These are phyloP conservation scores for Xylariaceae sp. DNA, from an alignment of 2,329 filamentous ascomycete species.

Conservation along the genomic window DNA sequence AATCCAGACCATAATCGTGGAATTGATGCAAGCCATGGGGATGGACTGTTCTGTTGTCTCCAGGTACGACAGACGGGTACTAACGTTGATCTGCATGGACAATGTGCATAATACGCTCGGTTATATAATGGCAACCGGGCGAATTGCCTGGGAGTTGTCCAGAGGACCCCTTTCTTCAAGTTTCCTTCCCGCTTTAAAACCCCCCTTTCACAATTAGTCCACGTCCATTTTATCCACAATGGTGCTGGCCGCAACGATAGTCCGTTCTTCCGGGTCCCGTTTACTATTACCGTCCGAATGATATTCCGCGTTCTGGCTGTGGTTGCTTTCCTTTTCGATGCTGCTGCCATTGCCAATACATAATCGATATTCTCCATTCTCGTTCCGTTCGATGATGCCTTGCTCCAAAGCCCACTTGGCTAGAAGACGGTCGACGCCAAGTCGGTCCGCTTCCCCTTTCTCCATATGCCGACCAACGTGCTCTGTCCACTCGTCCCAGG, in stretches of 20 bases:
- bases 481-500: constrained; percentile 90
- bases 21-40: background rate
- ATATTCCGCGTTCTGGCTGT: constrained; percentile 27
- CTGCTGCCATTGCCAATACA: constrained; percentile 39
- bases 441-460: constrained; percentile 55
- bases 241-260: constrained; percentile 35
- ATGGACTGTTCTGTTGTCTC: background rate
- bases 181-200: background rate
- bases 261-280: constrained; percentile 31
- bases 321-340: constrained; percentile 28
- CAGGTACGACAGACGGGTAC: background rate
- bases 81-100: constrained; percentile 2
- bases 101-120: background rate
- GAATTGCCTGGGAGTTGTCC: background rate
- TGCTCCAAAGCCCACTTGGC: constrained; percentile 61
- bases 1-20: constrained; percentile 12
- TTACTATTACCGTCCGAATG: constrained; percentile 31
- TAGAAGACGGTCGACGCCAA: constrained; percentile 56
- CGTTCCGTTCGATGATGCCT: constrained; percentile 56
- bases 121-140: background rate
- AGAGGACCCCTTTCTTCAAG: too few species aligned
- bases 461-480: constrained; percentile 90
- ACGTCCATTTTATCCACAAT: constrained; percentile 36
- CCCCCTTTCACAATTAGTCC: constrained; percentile 27
- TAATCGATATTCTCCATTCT: constrained; percentile 55